These are phyloP conservation scores for Ogataea saltuana DNA, from an alignment of 805 yeast species.

Conservation along the genomic window DNA sequence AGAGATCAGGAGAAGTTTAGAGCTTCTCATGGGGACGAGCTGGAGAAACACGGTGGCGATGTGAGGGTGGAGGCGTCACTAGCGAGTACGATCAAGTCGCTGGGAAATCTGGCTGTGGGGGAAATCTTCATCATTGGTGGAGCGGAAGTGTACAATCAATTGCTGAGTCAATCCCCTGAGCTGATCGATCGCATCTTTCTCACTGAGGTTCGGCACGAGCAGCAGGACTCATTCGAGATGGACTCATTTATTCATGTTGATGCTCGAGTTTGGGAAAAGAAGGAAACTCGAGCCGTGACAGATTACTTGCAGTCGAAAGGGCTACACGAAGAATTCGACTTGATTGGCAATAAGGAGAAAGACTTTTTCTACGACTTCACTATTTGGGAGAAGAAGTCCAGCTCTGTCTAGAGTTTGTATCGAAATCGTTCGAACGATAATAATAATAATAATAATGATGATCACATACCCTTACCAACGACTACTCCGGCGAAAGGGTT, in stretches of 20 bases:
- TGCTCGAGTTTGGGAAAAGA: conserved; percentile 40
- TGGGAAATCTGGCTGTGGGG: conserved; percentile 42
- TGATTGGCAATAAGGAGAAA: conserved; percentile 34
- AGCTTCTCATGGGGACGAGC: conserved; percentile 30
- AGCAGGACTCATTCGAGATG: conserved; percentile 54
- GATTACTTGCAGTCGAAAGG: conserved; percentile 42
- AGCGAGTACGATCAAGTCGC: conserved; percentile 40
- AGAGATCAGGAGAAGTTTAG: conserved; percentile 37
- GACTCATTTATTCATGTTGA: conserved; percentile 17
- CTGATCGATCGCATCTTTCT: conserved; percentile 58
- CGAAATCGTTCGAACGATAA: background rate
- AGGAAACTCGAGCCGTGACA: conserved; percentile 37
- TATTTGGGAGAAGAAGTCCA: conserved; percentile 47
- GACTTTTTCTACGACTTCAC: conserved; percentile 61
- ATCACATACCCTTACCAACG: too few relatives aligned
- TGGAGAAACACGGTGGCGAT: conserved; percentile 19
- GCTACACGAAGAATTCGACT: conserved; percentile 28
- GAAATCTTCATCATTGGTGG: conserved; percentile 89
- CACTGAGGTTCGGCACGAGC: conserved; percentile 59
- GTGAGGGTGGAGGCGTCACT: conserved; percentile 42
- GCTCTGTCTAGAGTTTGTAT: conserved; percentile 2
- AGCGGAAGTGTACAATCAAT: conserved; percentile 73
- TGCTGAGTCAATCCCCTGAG: conserved; percentile 30
- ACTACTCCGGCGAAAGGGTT: background rate
- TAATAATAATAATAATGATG: background rate